phyloP scores from a whole-genome alignment of 208 protist species.

The Phytomonas sp. region DNA sequence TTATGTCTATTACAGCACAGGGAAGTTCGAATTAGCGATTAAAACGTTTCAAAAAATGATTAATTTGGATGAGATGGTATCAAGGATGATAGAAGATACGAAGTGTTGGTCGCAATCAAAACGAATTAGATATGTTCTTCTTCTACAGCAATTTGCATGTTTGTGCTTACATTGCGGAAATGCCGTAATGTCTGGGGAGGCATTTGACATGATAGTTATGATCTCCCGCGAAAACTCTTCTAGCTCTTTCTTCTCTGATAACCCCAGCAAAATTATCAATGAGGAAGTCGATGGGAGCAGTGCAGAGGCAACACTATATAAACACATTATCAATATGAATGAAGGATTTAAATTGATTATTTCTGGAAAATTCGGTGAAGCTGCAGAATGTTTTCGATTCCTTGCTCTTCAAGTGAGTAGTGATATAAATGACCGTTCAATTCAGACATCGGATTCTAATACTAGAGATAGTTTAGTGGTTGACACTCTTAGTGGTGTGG shows the following conservation, averaged over 20 bases:
- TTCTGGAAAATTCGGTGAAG: constrained; percentile 30
- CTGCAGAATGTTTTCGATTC: constrained; percentile 27
- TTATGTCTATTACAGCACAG: constrained; percentile 5
- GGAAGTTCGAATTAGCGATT: constrained; percentile 49
- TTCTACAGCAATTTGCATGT: constrained; percentile 26
- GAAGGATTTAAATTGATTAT: constrained; percentile 30
- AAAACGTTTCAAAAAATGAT: constrained; percentile 37
- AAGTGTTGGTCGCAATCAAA: constrained; percentile 1
- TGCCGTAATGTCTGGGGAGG: constrained; percentile 26
- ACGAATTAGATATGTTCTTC: constrained; percentile 9
- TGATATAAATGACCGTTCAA: neutral
- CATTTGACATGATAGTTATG: constrained; percentile 21
- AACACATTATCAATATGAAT: constrained; percentile 27
- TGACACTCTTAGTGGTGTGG: constrained; percentile 11
- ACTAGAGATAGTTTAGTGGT: constrained; percentile 1
- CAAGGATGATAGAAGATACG: neutral
- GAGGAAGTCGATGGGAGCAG: constrained; percentile 2
- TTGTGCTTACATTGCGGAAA: constrained; percentile 33
- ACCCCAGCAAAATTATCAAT: constrained; percentile 1
- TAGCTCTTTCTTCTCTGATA: neutral
- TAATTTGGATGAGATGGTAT: constrained; percentile 13
- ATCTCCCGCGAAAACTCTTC: constrained; percentile 1
- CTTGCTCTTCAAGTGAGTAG: constrained; percentile 11
- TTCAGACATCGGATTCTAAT: neutral
- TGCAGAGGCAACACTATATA: constrained; percentile 13